Evolutionary conservation across 2,329 filamentous ascomycete genomes (phyloP).

Genomic region (Cladorrhinum sp.): DNA sequence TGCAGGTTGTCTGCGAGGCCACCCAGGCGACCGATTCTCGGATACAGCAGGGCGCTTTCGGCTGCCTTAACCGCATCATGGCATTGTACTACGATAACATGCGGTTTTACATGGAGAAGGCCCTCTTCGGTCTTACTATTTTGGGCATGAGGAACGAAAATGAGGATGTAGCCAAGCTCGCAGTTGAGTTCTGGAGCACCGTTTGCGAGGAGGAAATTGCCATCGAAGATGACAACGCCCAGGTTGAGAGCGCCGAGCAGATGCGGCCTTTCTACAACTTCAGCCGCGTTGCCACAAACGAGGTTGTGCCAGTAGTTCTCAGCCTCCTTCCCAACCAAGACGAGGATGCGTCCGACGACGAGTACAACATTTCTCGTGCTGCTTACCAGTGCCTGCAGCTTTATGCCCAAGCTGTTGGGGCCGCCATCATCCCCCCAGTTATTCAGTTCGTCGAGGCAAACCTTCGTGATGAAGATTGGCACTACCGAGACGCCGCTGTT

Average conservation of each 20-base stretch:
- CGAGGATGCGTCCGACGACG: conserved; percentile 92
- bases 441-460: conserved; percentile 89
- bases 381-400: conserved; percentile 96
- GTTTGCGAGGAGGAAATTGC: conserved; percentile 98
- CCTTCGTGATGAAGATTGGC: conserved; percentile 89
- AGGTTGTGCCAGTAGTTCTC: conserved; percentile 90
- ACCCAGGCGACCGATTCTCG: conserved; percentile 88
- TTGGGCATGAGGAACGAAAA: conserved; percentile 98
- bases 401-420: conserved; percentile 87
- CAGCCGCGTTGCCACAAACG: conserved; percentile 83
- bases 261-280: conserved; percentile 95
- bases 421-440: conserved; percentile 79
- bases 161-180: conserved; percentile 96
- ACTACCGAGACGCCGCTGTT: conserved; percentile 88
- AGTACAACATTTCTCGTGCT: conserved; percentile 94
- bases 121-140: conserved; percentile 93
- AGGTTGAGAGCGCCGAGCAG: conserved; percentile 73
- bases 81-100: conserved; percentile 98
- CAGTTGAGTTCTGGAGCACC: conserved; percentile 99
- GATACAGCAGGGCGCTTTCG: conserved; percentile 94
- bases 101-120: conserved; percentile 99
- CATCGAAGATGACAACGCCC: conserved; percentile 92
- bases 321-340: conserved; percentile 92
- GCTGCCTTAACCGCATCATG: conserved; percentile 98
- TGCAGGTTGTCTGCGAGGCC: conserved; percentile 99